These are phyloP conservation scores for Xenosphaeropsis pyriputrescens DNA, from an alignment of 2,329 filamentous ascomycete species.

Conservation along the genomic window DNA sequence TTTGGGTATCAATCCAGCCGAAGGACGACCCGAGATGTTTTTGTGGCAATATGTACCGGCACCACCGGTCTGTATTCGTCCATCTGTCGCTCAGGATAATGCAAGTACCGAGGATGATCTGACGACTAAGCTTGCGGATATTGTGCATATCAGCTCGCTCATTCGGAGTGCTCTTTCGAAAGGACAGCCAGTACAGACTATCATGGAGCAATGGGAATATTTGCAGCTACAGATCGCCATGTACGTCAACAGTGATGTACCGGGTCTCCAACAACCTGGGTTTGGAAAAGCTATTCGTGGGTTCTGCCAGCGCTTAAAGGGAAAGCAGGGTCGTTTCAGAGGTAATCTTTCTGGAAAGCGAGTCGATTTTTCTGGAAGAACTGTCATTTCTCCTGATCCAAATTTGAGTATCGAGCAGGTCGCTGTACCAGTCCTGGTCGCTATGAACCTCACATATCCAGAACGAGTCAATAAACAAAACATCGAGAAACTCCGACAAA, in stretches of 20 bases:
- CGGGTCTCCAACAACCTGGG: conserved; percentile 77
- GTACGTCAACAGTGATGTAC: conserved; percentile 95
- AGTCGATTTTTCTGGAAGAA: conserved; percentile 95
- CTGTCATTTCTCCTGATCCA: conserved; percentile 93
- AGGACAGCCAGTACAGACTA: conserved; percentile 71
- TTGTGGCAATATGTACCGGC: conserved; percentile 95
- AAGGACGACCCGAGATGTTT: conserved; percentile 90
- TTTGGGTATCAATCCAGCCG: conserved; percentile 71
- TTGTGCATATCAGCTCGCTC: conserved; percentile 80
- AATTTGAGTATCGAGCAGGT: conserved; percentile 91
- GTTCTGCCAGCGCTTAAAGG: conserved; percentile 90
- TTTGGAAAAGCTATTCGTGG: conserved; percentile 82
- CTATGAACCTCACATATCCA: conserved; percentile 90
- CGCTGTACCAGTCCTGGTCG: conserved; percentile 80
- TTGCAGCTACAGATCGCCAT: conserved; percentile 89
- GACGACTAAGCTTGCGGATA: conserved; percentile 92
- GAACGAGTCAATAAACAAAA: conserved; percentile 80
- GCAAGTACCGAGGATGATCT: conserved; percentile 94
- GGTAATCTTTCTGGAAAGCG: conserved; percentile 96
- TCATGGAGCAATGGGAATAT: conserved; percentile 98
- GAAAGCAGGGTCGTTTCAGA: conserved; percentile 93
- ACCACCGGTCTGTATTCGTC: conserved; percentile 84
- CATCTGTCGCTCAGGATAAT: conserved; percentile 84
- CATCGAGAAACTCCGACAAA: conserved; percentile 61
- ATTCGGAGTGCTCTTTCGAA: conserved; percentile 72